Evolutionary conservation across 2,329 filamentous ascomycete genomes (phyloP).

Genomic region (Sclerotinia sclerotiorum): DNA sequence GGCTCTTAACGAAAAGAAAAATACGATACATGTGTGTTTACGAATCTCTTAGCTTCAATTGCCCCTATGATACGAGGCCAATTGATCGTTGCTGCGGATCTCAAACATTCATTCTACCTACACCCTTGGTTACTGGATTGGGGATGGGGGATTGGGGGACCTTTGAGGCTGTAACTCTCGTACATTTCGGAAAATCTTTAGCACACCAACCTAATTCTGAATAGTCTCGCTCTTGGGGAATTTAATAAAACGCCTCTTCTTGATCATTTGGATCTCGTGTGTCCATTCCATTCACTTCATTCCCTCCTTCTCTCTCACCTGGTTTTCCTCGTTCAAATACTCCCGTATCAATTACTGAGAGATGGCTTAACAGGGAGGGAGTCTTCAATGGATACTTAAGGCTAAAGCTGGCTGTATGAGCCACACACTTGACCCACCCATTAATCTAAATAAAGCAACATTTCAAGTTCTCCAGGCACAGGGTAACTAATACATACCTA

Average conservation of each 20-base stretch:
- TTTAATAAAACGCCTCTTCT: not conserved
- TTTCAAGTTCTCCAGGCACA: constrained; percentile 14
- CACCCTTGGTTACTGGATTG: not conserved
- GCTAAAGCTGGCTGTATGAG: constrained; percentile 11
- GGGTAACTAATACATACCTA: not conserved
- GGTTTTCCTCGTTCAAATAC: constrained; percentile 1
- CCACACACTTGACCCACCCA: not conserved
- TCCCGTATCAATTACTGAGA: constrained; percentile 4
- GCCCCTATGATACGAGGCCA: not conserved
- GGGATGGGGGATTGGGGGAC: not conserved
- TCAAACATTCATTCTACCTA: not conserved
- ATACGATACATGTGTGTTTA: constrained; percentile 10
- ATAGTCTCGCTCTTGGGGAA: not conserved
- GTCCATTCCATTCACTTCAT: not conserved
- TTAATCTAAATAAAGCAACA: constrained; percentile 23
- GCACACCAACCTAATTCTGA: not conserved
- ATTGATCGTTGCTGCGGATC: constrained; percentile 9
- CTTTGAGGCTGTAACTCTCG: constrained; percentile 6
- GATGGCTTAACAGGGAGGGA: constrained; percentile 12
- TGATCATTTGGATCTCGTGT: not conserved
- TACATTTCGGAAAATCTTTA: constrained; percentile 6
- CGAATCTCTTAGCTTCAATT: constrained; percentile 15
- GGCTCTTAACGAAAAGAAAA: constrained; percentile 3
- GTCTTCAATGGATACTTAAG: not conserved
- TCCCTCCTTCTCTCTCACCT: not conserved